Conservation (phyloP, 495 filamentous ascomycete species). For the Penicillium paradoxum region DNA sequence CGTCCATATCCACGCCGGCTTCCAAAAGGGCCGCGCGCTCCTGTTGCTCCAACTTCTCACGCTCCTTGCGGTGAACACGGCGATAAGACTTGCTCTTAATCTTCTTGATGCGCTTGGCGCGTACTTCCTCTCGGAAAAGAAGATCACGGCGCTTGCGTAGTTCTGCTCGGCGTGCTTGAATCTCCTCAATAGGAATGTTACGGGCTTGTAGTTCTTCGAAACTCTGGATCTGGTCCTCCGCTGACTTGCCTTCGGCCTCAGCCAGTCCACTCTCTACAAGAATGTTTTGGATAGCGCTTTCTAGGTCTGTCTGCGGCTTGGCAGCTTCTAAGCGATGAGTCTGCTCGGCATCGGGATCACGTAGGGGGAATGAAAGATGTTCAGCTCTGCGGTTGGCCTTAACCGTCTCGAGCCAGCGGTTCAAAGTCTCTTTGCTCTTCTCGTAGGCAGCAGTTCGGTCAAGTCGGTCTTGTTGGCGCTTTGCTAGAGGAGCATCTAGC, state of each 20-base stretch:
- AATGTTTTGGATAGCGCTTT: conserved; percentile 77
- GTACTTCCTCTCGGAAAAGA: conserved; percentile 83
- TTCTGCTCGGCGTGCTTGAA: conserved; percentile 66
- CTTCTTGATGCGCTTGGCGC: conserved; percentile 91
- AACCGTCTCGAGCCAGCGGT: conserved; percentile 90
- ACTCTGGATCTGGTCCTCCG: conserved; percentile 59
- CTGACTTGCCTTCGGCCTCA: conserved; percentile 50
- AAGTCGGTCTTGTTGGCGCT: conserved; percentile 82
- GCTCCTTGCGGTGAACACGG: conserved; percentile 84
- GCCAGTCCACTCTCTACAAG: conserved; percentile 81
- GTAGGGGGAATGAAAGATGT: conserved; percentile 84
- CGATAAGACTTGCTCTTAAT: conserved; percentile 96
- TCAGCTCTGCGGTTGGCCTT: conserved; percentile 90
- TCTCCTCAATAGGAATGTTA: conserved; percentile 63
- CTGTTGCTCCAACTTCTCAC: conserved; percentile 64
- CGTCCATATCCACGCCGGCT: conserved; percentile 63
- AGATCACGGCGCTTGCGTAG: conserved; percentile 77
- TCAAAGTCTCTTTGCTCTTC: conserved; percentile 85
- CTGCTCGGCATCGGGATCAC: conserved; percentile 58
- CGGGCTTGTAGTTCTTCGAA: conserved; percentile 67
- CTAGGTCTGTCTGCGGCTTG: conserved; percentile 71
- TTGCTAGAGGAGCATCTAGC: conserved; percentile 78
- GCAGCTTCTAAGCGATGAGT: conserved; percentile 41
- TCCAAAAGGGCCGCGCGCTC: conserved; percentile 63
- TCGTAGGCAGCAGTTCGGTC: conserved; percentile 82